phyloP scores from a whole-genome alignment of 2,329 filamentous ascomycete species.

The Ophiostoma pallidulum region DNA sequence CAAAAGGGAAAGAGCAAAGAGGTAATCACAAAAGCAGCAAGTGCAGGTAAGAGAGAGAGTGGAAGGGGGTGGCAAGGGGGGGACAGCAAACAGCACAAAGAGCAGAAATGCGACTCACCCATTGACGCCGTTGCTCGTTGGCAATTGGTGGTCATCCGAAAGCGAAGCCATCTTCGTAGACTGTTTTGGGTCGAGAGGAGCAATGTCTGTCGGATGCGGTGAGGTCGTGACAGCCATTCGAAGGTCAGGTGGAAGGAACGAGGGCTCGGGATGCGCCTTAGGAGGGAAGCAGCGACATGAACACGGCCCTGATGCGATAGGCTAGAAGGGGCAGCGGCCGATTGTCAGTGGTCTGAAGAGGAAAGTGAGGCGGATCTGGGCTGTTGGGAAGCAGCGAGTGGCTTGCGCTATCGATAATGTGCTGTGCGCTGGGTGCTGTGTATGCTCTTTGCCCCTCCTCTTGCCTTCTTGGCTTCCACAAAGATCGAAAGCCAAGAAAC shows the following conservation, averaged over 20 bases:
- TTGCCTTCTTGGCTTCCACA: neutral
- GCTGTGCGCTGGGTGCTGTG: neutral
- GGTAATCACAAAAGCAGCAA: neutral
- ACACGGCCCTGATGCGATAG: constrained; percentile 18
- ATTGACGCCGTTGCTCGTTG: constrained; percentile 31
- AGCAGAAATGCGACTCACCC: constrained; percentile 41
- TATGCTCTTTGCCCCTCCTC: neutral
- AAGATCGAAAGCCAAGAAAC: too few relatives aligned
- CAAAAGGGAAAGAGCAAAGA: neutral
- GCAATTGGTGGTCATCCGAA: constrained; percentile 26
- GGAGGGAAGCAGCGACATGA: constrained; percentile 28
- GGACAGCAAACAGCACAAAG: neutral
- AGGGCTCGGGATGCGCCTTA: constrained; percentile 16
- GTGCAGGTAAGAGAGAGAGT: neutral
- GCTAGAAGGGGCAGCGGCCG: neutral
- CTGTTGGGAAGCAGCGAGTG: neutral
- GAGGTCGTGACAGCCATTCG: constrained; percentile 47
- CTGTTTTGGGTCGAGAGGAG: constrained; percentile 39
- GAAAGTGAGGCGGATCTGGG: neutral
- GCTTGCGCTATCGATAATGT: neutral
- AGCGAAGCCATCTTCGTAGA: constrained; percentile 42
- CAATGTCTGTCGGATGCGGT: constrained; percentile 31
- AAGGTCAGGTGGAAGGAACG: constrained; percentile 15
- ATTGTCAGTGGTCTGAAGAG: constrained; percentile 3
- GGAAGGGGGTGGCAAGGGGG: neutral